Evolutionary conservation across 2,329 filamentous ascomycete species (phyloP).

Genomic region (Ophiocordyceps camponoti-saundersi): DNA sequence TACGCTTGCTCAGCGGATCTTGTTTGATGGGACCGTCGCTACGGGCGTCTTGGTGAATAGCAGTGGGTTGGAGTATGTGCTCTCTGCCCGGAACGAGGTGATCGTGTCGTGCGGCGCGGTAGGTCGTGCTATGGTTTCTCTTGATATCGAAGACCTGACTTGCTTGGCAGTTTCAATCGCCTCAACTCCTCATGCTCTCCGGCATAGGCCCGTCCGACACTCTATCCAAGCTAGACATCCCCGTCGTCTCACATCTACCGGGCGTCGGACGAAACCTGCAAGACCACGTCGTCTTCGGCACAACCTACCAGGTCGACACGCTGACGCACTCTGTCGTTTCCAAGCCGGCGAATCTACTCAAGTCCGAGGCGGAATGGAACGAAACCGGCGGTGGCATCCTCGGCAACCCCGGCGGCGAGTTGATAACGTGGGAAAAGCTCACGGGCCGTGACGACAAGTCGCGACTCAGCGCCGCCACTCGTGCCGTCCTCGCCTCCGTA

Average conservation of each 20-base stretch:
- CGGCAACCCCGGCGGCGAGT: constrained; percentile 4
- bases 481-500: constrained; percentile 6
- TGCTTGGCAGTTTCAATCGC: not conserved
- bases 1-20: constrained; percentile 23
- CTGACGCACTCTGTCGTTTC: not conserved
- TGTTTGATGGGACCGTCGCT: constrained; percentile 20
- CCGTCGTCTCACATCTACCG: not conserved
- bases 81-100: constrained; percentile 3
- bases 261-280: not conserved
- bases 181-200: not conserved
- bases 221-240: not conserved
- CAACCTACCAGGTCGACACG: constrained; percentile 2
- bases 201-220: not conserved
- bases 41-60: constrained; percentile 17
- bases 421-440: constrained; percentile 12
- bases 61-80: constrained; percentile 2
- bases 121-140: no score
- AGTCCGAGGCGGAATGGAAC: not conserved
- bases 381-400: not conserved
- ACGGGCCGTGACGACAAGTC: not conserved
- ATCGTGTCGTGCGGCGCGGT: constrained; percentile 3
- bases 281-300: constrained; percentile 4
- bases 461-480: constrained; percentile 5
- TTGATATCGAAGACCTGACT: no score
- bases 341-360: not conserved